Evolutionary conservation across 2,329 filamentous ascomycete species (phyloP), one percentile per base, ranked within the genome.

Genomic region (Colletotrichum tabaci): DNA sequence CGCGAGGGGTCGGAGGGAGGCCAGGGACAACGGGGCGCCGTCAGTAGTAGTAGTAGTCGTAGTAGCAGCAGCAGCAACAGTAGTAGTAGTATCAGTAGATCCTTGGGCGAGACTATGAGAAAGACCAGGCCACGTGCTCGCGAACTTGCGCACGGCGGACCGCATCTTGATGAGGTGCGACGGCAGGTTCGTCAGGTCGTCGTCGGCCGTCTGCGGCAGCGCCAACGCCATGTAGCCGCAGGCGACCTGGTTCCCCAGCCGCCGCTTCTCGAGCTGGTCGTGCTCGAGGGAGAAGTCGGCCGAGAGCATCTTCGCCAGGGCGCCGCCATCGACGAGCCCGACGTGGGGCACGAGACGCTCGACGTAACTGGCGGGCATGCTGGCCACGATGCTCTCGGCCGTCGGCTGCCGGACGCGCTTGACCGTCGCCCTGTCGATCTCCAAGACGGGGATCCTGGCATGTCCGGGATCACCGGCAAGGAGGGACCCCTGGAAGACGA

Each of bases 261-360:
- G 66, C 16, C 67, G 58, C 52, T 78, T 38, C 76, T 76, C 12
- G 76, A 76, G 21, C 74, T 81, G 64, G 71, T 52, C 62, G 12
- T 72, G 61, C 18, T 57, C 74, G 2, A 81, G 75, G 50, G 76
- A 76, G 9, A 76, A 73, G 63, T 76, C 77, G 1, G 75, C 71
- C 52, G 26, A 30, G 26, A 82, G 79, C 13, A 46, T 72, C 23
- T 76, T 76, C 2, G 74, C 56, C 10, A 81, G 69, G 18, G 76
- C 66, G 3, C 75, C 75, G 26, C 71, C 60, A 13, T 50, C 49
- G 61, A 77, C 62, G 21, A 74, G 44, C 44, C 76, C 75, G 40
- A 77, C 52, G 49, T 71, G 74, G 3, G 74, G 74, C 7, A 78
- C 13, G 69, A 77, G 23, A 74, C 79, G 49, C 80, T 77, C 74